A percentile compares a stretch with the other conserved stretches of the same genome.
phyloP scores from a whole-genome alignment of 768 basidiomycete species.

The Pleurotus eryngii region DNA sequence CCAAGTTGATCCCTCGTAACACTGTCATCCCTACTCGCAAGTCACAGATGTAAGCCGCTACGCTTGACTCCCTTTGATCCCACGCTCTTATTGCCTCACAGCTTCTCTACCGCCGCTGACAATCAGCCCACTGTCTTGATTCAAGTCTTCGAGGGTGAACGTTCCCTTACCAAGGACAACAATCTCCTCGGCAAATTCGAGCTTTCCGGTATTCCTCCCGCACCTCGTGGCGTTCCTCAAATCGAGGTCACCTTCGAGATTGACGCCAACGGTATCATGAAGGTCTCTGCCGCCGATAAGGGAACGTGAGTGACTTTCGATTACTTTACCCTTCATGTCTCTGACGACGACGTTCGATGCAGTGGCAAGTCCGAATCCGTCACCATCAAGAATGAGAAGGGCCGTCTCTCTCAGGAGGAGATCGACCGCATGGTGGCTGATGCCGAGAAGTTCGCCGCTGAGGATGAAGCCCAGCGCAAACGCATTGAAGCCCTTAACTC shows the following conservation, averaged over 20 bases:
- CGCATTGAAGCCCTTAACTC: constrained; percentile 84
- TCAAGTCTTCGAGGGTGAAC: constrained; percentile 98
- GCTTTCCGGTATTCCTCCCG: constrained; percentile 87
- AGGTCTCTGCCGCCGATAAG: constrained; percentile 90
- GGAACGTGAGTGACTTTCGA: constrained; percentile 61
- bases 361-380: constrained; percentile 86
- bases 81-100: constrained; percentile 25
- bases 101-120: constrained; percentile 81
- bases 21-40: constrained; percentile 98
- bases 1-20: constrained; percentile 95
- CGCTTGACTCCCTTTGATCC: neutral
- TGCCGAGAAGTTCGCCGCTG: constrained; percentile 84
- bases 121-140: constrained; percentile 95
- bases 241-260: constrained; percentile 97
- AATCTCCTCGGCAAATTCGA: constrained; percentile 98
- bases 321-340: neutral
- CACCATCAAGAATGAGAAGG: constrained; percentile 96
- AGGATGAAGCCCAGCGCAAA: constrained; percentile 65
- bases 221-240: constrained; percentile 95
- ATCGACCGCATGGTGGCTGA: constrained; percentile 96
- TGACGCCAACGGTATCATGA: constrained; percentile 94
- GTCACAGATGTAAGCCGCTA: constrained; percentile 72
- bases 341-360: neutral
- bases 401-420: constrained; percentile 83
- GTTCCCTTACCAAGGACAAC: constrained; percentile 97